Evolutionary conservation across 257 asterid genomes (phyloP), one percentile per base, ranked within the genome.

Genomic region (Agastache rugosa): DNA sequence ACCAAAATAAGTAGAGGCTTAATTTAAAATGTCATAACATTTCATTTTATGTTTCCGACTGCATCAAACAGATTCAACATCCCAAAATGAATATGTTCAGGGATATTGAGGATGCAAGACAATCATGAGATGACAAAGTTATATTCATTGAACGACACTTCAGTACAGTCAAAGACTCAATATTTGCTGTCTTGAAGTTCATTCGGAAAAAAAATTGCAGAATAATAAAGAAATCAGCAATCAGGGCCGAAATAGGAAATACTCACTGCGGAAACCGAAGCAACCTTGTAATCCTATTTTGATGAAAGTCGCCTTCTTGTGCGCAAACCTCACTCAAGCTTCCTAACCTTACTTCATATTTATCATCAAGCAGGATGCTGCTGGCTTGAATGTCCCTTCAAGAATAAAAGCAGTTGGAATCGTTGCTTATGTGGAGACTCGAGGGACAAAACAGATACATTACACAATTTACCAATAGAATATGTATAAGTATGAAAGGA

Each of bases 281-380:
- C 80, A 92, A 75, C 80, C 90, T 83, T 78, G 92, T 75, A 73
- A 92, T 79, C 76, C 90, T 79, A 44, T n/a, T 87, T 77, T 83
- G 97, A 73, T 87, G 88, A 69, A 74, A 69, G 62, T 87, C 96
- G 4, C 84, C 87, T 82, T 90, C 97, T 82, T 87, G 92, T 75
- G 87, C 80, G 75, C 93, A 90, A 74, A 84, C 90, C 82, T 86
- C 92, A 62, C 88, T 86, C 80, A 92, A 76, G 82, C 98, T 92
- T 80, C 98, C 98, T 37, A 92, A 61, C 81, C 98, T 80, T 69
- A 90, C 97, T 81, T 92, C 98, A 71, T 83, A 92, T 82, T 86
- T 92, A 73, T 92, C 97, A 71, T 92, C 98, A 74, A 90, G 94
- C 66, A 92, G 92, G 81, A 92, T 85, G 88, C 97, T 90, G 77